Evolutionary conservation across 2,329 filamentous ascomycete genomes (phyloP), one percentile per base, ranked within the genome.

Genomic region (Penicillium sp.): DNA sequence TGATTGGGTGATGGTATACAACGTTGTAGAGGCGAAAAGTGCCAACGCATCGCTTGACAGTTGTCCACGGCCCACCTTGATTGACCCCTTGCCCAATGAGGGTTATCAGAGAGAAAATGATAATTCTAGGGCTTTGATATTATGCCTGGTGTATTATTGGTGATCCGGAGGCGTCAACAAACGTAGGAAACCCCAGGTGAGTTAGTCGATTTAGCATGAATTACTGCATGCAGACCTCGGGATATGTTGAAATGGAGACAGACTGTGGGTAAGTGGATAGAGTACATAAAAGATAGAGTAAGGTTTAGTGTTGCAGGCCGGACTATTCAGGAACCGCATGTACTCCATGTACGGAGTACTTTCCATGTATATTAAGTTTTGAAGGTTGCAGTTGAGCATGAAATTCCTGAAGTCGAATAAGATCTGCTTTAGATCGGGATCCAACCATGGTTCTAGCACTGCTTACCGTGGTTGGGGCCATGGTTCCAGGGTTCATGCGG

Each of bases 21-120:
- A 21, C 17, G 36, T 50, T 33, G 50, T 21, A 17, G 50, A 45
- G 49, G 42, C 49, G 35, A 53, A 53, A 41, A 31, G 17, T 57
- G 55, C 55, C 55, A 57, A 33, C 55, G 55, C 55, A 57, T 57
- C 55, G 42, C 35, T 57, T 48, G 55, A 57, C 49, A 57, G 42
- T 45, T 57, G 55, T 57, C 43, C 13, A 47, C 1, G 41, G 42
- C 43, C 49, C 54, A 57, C 49, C 41, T 19, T 31, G 19, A 31
- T 19, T 31, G 19, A 31, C 17, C 27, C 45, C 23, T 56, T 44
- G 15, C 23, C 54, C 54, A 53, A 57, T 53, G 19, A 36, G 39
- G 42, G 6, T 12, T 21, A 43, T 51, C 8, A 31, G 23, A 4
- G 13, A 51, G 27, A 1, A 8, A 49, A 27, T 49, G 42, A 48